These are phyloP conservation scores for Collariella sp. DNA, from an alignment of 495 filamentous ascomycete genomes.

Conservation along the genomic window DNA sequence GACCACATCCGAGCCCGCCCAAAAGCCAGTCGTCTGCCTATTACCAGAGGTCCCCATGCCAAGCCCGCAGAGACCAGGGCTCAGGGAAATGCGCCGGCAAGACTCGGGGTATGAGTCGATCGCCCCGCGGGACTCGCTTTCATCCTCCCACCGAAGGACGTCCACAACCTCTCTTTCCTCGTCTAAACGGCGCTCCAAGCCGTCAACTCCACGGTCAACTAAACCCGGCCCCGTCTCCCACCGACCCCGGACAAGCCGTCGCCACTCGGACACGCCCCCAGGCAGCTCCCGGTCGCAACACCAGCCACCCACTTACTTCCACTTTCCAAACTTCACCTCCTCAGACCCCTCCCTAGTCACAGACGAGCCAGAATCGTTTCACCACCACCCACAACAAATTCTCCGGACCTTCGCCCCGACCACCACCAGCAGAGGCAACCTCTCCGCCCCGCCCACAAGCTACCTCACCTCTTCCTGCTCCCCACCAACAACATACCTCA, in stretches of 20 bases:
- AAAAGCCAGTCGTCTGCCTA: constrained; percentile 2
- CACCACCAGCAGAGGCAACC: background rate
- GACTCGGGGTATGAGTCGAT: constrained; percentile 46
- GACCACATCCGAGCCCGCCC: constrained; percentile 3
- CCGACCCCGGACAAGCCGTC: constrained; percentile 16
- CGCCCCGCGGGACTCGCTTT: constrained; percentile 20
- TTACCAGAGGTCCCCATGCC: background rate
- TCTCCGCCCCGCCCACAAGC: background rate
- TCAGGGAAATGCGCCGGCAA: constrained; percentile 37
- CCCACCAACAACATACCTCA: background rate
- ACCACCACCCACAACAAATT: background rate
- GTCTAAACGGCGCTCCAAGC: constrained; percentile 28
- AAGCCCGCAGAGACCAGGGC: constrained; percentile 11
- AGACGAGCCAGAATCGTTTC: constrained; percentile 10
- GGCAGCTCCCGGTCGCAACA: constrained; percentile 19
- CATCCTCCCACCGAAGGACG: constrained; percentile 14
- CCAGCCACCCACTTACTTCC: constrained; percentile 35
- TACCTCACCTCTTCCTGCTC: background rate
- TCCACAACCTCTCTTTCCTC: constrained; percentile 19
- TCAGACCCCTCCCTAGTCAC: constrained; percentile 26
- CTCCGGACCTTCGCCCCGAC: background rate
- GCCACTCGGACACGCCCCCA: constrained; percentile 21
- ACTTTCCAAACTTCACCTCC: constrained; percentile 42
- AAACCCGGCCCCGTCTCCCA: constrained; percentile 26
- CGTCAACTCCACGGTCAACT: constrained; percentile 26